phyloP scores from a whole-genome alignment of 441 rosid species.

The Euphorbia schlechtendalii region DNA sequence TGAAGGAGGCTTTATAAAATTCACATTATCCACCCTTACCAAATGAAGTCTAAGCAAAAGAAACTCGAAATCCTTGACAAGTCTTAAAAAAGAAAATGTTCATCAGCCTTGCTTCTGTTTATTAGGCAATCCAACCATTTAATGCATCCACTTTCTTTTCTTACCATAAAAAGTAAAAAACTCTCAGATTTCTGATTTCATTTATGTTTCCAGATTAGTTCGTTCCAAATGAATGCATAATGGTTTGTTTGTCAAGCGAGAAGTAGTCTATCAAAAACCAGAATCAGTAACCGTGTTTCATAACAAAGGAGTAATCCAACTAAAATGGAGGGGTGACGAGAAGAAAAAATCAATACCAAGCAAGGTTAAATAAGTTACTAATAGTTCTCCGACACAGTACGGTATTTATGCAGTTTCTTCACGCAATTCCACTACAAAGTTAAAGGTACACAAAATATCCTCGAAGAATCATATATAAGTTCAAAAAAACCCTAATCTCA shows the following conservation, averaged over 20 bases:
- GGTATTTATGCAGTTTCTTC: neutral
- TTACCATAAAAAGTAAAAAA: too few relatives aligned
- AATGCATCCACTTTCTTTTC: neutral
- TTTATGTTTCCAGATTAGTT: neutral
- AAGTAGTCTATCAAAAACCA: neutral
- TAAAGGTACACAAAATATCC: neutral
- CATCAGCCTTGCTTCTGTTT: neutral
- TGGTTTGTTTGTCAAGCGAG: neutral
- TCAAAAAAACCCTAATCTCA: constrained; percentile 5
- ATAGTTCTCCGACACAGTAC: too few relatives aligned
- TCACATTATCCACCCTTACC: neutral
- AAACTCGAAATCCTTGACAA: neutral
- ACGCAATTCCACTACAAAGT: neutral
- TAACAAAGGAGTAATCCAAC: too few relatives aligned
- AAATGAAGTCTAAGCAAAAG: neutral
- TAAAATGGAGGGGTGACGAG: too few relatives aligned
- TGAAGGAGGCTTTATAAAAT: neutral
- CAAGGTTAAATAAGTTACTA: too few relatives aligned
- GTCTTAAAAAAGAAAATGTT: neutral
- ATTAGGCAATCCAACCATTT: neutral
- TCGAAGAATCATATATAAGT: neutral
- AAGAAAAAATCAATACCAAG: too few relatives aligned
- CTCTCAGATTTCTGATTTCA: neutral
- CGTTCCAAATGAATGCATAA: neutral
- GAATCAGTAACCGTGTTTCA: too few relatives aligned